Evolutionary conservation across 2,329 filamentous ascomycete species (phyloP).

Genomic region (Fusarium transvaalense): DNA sequence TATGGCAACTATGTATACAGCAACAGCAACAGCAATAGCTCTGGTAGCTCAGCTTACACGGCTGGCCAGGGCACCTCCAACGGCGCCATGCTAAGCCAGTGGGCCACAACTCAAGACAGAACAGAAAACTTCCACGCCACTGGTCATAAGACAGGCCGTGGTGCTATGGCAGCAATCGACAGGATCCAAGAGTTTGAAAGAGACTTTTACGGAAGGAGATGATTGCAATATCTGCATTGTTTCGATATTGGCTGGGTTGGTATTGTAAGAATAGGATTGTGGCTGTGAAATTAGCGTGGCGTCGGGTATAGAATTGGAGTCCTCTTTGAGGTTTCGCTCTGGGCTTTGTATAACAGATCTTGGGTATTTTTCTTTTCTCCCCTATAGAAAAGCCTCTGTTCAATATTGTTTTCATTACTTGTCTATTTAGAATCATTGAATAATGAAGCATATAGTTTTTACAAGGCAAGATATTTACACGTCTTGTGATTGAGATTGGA

Average conservation of each 20-base stretch:
- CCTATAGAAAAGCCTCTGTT: neutral
- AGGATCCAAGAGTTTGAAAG: constrained; percentile 26
- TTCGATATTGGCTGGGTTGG: neutral
- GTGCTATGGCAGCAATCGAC: constrained; percentile 16
- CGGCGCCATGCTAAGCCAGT: constrained; percentile 17
- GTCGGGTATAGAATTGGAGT: constrained; percentile 25
- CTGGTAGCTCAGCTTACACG: constrained; percentile 32
- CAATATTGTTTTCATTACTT: neutral
- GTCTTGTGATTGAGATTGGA: neutral
- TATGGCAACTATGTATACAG: neutral
- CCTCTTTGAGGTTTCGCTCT: neutral
- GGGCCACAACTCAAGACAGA: constrained; percentile 23
- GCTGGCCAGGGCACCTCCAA: constrained; percentile 24
- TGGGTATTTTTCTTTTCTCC: neutral
- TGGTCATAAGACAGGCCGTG: constrained; percentile 31
- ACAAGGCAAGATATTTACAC: no score
- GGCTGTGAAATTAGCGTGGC: constrained; percentile 34
- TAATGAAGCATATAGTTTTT: no score
- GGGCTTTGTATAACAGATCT: constrained; percentile 28
- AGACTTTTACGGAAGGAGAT: constrained; percentile 1
- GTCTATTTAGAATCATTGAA: no score
- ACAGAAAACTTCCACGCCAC: constrained; percentile 30
- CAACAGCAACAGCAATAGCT: constrained; percentile 4
- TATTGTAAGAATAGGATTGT: constrained; percentile 2
- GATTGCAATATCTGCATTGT: neutral